Conservation (phyloP, 2,329 filamentous ascomycete genomes). For the Colletotrichum caudatum region DNA sequence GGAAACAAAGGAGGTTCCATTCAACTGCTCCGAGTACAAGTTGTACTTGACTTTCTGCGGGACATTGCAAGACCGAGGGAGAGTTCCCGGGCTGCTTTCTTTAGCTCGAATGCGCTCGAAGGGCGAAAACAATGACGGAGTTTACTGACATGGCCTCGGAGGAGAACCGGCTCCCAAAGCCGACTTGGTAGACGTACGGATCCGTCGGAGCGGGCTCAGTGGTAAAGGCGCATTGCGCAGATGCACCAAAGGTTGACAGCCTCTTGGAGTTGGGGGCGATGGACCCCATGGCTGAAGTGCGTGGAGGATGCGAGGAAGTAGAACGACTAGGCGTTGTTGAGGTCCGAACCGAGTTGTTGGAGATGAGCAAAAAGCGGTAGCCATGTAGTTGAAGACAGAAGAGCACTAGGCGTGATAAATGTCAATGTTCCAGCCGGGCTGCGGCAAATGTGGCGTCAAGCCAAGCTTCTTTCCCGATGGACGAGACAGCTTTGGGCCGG, state of each 20-base stretch:
- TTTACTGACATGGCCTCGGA: constrained; percentile 44
- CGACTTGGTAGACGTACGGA: constrained; percentile 45
- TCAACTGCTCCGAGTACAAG: constrained; percentile 62
- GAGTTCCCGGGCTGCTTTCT: constrained; percentile 32
- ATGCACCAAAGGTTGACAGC: constrained; percentile 23
- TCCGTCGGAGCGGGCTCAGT: constrained; percentile 35
- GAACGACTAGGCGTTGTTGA: constrained; percentile 3
- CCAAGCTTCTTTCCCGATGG: constrained; percentile 1
- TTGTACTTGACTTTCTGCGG: constrained; percentile 58
- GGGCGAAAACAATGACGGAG: neutral
- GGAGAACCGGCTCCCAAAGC: constrained; percentile 44
- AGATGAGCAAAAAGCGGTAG: neutral
- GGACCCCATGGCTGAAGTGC: constrained; percentile 26
- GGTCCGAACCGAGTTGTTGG: neutral
- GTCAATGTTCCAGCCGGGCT: constrained; percentile 15
- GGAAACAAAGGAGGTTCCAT: constrained; percentile 54
- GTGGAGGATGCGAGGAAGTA: neutral
- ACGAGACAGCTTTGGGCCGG: constrained; percentile 22
- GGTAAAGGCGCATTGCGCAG: constrained; percentile 40
- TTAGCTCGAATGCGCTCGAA: constrained; percentile 14
- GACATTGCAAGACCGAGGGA: constrained; percentile 49
- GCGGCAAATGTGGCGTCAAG: constrained; percentile 34
- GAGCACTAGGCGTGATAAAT: constrained; percentile 32
- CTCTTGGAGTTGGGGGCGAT: constrained; percentile 30
- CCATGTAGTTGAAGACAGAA: constrained; percentile 13